These are phyloP conservation scores for Myxozyma monticola DNA, from an alignment of 805 yeast genomes.

Conservation along the genomic window DNA sequence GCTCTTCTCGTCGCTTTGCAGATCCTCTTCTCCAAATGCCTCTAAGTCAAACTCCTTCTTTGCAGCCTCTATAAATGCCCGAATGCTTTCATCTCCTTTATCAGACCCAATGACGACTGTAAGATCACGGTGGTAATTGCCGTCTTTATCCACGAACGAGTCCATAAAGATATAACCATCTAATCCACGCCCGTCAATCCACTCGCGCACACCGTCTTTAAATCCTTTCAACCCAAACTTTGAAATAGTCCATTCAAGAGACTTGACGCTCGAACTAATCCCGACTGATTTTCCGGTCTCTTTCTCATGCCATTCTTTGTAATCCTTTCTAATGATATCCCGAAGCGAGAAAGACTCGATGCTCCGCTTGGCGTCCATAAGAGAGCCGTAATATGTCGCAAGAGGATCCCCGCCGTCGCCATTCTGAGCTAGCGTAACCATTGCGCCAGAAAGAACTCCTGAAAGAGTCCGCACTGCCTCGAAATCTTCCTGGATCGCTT, in stretches of 20 bases:
- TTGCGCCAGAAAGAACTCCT: background rate
- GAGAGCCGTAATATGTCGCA: slow-evolving; percentile 34
- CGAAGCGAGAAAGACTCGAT: slow-evolving; percentile 56
- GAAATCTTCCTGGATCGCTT: slow-evolving; percentile 53
- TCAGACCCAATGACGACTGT: slow-evolving; percentile 35
- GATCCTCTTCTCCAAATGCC: slow-evolving; percentile 12
- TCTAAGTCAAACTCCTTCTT: slow-evolving; percentile 36
- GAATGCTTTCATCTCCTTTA: slow-evolving; percentile 30
- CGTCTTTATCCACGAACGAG: slow-evolving; percentile 40
- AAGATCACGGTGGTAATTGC: slow-evolving; percentile 49
- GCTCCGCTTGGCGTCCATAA: slow-evolving; percentile 58
- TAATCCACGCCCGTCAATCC: slow-evolving; percentile 37
- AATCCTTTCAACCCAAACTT: slow-evolving; percentile 34
- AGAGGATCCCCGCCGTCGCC: slow-evolving; percentile 1
- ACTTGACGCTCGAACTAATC: slow-evolving; percentile 70
- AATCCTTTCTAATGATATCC: slow-evolving; percentile 79
- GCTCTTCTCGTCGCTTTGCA: slow-evolving; percentile 20
- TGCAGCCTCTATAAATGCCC: slow-evolving; percentile 27
- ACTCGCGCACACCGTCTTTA: slow-evolving; percentile 36
- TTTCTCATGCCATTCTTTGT: slow-evolving; percentile 65
- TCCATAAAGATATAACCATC: slow-evolving; percentile 53
- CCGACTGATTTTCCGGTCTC: slow-evolving; percentile 52
- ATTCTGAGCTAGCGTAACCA: background rate
- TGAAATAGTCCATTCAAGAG: slow-evolving; percentile 53
- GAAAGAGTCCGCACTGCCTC: slow-evolving; percentile 46